Evolutionary conservation across 2,329 filamentous ascomycete genomes (phyloP), one percentile per base, ranked within the genome.

Genomic region (Orbilia brochopaga): DNA sequence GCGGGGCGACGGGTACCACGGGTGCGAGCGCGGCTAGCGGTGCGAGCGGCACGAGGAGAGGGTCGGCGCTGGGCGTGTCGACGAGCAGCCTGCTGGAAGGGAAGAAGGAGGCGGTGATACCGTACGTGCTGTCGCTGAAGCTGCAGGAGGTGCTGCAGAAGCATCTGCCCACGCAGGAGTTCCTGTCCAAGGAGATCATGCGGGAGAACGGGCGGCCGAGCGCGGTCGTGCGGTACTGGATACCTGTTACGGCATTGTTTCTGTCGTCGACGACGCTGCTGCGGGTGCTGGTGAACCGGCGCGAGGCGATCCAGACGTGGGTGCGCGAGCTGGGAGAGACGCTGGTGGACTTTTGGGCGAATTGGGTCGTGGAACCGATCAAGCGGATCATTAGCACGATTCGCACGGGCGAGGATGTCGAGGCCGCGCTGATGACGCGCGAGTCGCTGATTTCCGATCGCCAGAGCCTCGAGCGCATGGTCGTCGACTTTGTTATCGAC

Each of bases 361-460:
- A 99, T 79, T 99, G 94, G 94, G 89, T 99, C 1, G 82, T 99
- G 10, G 89, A 96, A 74, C 94, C 94, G 0, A 83, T 87, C 0
- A 87, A 87, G 76, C 93, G 91, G 78, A 84, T 99, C 17, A 86
- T 99, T 66, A 88, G 89, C 54, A 99, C 94, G 0, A 97, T 99
- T 75, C 88, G 93, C 3, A 94, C 97, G 79, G 91, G 97, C 77
- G 87, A 90, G 76, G 89, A 88, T 75, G 96, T 91, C 78, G 93
- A 97, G 78, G 93, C 99, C 74, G 94, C 93, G 50, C 90, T 99
- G 75, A 94, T 99, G 90, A 97, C 92, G 81, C 90, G 91, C 69
- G 89, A 93, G 75, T 97, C 92, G 75, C 84, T 99, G 21, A 88
- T 89, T 78, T 92, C 92, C 0, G 94, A 99, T 78, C 87, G 91